Base-by-base conservation (phyloP, 2,329 filamentous ascomycete genomes). In the Ophiostoma quercus region DNA sequence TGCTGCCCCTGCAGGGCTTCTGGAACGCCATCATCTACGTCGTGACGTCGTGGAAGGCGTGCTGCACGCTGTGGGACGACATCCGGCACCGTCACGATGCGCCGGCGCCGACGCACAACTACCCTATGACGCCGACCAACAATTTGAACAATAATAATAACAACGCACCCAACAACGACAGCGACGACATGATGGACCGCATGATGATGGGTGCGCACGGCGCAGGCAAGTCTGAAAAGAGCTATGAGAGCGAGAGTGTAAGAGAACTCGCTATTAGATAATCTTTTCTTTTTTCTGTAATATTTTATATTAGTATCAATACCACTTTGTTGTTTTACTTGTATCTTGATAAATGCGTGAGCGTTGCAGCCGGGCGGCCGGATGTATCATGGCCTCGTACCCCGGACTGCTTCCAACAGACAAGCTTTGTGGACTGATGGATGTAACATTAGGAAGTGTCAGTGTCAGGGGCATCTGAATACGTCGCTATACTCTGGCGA, bases 21-120 rank as follows among this genome's bases (percentile, higher is more conserved):
- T 95, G 92, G 91, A 96, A 96, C 77, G 86, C 88, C 22, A 78
- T 91, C 71, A 92, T 96, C 74, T 96, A 95, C 78, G 79, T 87
- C 19, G 83, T 86, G 12, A 92, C 90, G 0, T 92, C 89, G 6
- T 86, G 87, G 82, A 79, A 84, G 67, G 88, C 88, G 0, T 88
- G 87, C 76, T 84, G 84, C 76, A 78, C 79, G 41, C 77, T 87
- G 37, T 79, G 77, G 68, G 74, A 75, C 11, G 81, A 83, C 66
- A 70, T 82, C 71, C 9, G 51, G 16, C 51, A 57, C 22, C 51
- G 51, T 1, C 25, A 14, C 8, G 51, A 25, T 57, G 8, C 51
- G 2, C 51, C n/a, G 3, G 4, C n/a, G 2, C 51, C n/a, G 3
- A 5, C n/a, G 1, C n/a, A 57, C 51, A 25, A 9, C 51, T 57